Evolutionary conservation across 2,329 filamentous ascomycete genomes (phyloP).

Genomic region (Verticillium tricorpus): DNA sequence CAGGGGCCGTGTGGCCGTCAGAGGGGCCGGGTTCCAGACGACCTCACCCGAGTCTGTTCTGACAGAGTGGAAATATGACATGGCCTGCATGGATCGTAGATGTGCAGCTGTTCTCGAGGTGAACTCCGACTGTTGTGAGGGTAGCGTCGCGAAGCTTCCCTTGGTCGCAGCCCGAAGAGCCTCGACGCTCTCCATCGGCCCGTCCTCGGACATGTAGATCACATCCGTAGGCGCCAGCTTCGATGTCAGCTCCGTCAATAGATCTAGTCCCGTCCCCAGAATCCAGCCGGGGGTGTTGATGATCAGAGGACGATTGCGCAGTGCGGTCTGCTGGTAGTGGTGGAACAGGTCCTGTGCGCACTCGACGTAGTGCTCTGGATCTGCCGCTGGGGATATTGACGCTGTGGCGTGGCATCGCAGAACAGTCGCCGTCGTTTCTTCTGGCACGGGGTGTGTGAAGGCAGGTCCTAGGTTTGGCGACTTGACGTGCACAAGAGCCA

Average conservation of each 20-base stretch:
- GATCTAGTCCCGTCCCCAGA: conserved; percentile 62
- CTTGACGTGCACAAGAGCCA: conserved; percentile 61
- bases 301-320: conserved; percentile 51
- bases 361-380: conserved; percentile 61
- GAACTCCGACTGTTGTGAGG: conserved; percentile 54
- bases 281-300: conserved; percentile 76
- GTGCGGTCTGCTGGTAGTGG: conserved; percentile 42
- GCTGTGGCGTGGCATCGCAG: conserved; percentile 64
- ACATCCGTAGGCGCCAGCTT: conserved; percentile 54
- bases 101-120: conserved; percentile 59
- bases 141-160: conserved; percentile 44
- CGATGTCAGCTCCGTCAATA: conserved; percentile 54
- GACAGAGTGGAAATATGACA: conserved; percentile 68
- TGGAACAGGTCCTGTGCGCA: conserved; percentile 60
- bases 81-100: conserved; percentile 68
- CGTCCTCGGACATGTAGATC: conserved; percentile 64
- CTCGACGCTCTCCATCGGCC: conserved; percentile 53
- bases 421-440: conserved; percentile 27
- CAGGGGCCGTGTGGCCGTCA: conserved; percentile 56
- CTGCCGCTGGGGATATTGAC: conserved; percentile 58
- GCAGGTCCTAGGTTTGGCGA: conserved; percentile 61
- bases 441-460: conserved; percentile 54
- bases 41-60: conserved; percentile 14
- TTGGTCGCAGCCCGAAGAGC: conserved; percentile 41
- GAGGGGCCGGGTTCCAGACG: conserved; percentile 48